Percentiles rank a stretch among this genome's conserved stretches.
Evolutionary conservation across 257 asterid species (phyloP).

Genomic region (Nicotiana tabacum): DNA sequence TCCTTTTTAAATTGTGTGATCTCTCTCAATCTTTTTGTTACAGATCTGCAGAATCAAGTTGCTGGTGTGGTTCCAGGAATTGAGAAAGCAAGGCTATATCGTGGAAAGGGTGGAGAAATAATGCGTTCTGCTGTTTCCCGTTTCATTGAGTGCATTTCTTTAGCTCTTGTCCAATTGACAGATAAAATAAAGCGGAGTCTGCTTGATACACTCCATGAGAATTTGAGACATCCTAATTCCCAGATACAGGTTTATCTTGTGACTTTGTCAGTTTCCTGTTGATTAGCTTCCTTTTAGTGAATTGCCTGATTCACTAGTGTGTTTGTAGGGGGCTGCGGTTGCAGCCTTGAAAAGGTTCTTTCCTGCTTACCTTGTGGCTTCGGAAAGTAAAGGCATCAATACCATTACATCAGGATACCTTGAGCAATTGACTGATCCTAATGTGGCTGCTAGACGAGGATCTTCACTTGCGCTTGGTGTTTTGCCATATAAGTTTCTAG

Average conservation of each 20-base stretch:
- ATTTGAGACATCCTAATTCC: constrained; percentile 89
- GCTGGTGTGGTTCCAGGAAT: constrained; percentile 88
- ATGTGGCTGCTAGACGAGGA: constrained; percentile 94
- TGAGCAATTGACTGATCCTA: constrained; percentile 75
- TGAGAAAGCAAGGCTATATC: constrained; percentile 95
- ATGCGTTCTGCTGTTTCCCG: constrained; percentile 97
- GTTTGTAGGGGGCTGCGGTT: constrained; percentile 63
- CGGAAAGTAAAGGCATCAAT: constrained; percentile 43
- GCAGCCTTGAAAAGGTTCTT: constrained; percentile 68
- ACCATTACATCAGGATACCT: constrained; percentile 59
- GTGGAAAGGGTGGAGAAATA: constrained; percentile 99
- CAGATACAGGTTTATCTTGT: constrained; percentile 69
- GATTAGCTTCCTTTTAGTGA: background rate
- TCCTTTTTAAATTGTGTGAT: background rate
- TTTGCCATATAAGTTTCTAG: constrained; percentile 67
- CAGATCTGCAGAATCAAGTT: constrained; percentile 68
- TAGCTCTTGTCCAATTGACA: constrained; percentile 49
- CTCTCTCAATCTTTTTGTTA: constrained; percentile 18
- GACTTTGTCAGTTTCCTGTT: constrained; percentile 7
- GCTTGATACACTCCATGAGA: constrained; percentile 81
- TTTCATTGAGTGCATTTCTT: constrained; percentile 76
- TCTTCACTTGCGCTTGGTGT: constrained; percentile 85
- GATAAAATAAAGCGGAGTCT: constrained; percentile 63
- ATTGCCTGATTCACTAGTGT: constrained; percentile 26
- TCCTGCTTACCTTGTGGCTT: constrained; percentile 44